phyloP scores from a whole-genome alignment of 2,329 filamentous ascomycete genomes.

The Monosporascus ibericus region DNA sequence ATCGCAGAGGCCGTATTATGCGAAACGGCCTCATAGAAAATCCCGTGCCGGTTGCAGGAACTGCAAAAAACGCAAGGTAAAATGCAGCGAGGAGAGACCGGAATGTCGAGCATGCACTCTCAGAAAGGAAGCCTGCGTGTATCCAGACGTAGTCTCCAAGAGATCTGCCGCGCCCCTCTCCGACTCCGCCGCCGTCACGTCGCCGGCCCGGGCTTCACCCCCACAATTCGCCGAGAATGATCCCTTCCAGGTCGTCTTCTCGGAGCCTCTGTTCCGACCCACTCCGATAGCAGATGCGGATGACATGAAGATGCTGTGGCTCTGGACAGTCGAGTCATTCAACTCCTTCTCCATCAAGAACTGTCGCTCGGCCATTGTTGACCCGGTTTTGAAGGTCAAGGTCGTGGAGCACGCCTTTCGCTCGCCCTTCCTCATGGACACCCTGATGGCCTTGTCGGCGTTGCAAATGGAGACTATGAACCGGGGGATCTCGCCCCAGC shows the following conservation, averaged over 20 bases:
- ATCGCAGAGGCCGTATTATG: slow-evolving; percentile 28
- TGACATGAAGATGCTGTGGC: slow-evolving; percentile 52
- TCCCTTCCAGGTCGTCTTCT: slow-evolving; percentile 12
- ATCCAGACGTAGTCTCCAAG: slow-evolving; percentile 23
- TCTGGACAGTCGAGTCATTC: slow-evolving; percentile 43
- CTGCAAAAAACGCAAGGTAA: slow-evolving; percentile 7
- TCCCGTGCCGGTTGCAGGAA: slow-evolving; percentile 42
- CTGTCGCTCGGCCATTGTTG: slow-evolving; percentile 27
- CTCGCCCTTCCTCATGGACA: slow-evolving; percentile 49
- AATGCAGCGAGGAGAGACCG: slow-evolving; percentile 45
- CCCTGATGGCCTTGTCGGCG: slow-evolving; percentile 44
- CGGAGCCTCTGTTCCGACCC: slow-evolving; percentile 32
- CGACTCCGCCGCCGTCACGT: not conserved
- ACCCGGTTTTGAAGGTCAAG: slow-evolving; percentile 38
- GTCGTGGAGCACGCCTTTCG: slow-evolving; percentile 45
- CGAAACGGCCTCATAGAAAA: slow-evolving; percentile 51
- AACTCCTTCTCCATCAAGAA: slow-evolving; percentile 38
- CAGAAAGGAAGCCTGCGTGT: slow-evolving; percentile 43
- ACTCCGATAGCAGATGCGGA: slow-evolving; percentile 25
- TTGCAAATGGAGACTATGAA: slow-evolving; percentile 40
- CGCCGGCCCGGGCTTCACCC: not conserved
- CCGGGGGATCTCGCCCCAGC: slow-evolving; percentile 31
- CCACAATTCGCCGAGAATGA: not conserved
- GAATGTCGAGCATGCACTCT: slow-evolving; percentile 42
- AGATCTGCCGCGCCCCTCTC: not conserved